phyloP scores from a whole-genome alignment of 1,139 yeast genomes.

The Kluyveromyces sp. region DNA sequence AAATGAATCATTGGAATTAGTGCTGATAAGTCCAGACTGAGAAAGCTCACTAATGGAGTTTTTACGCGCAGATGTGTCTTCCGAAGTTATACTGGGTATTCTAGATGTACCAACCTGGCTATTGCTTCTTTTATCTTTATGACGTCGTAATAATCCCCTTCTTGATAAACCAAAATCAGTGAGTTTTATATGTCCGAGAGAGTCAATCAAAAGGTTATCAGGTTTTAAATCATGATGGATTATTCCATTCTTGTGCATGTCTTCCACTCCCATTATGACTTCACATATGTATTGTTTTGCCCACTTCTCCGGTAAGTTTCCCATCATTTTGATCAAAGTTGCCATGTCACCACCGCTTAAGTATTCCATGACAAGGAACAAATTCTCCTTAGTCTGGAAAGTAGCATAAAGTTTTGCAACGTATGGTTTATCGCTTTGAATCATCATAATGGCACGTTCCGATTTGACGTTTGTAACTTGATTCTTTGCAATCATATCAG shows the following conservation, averaged over 20 bases:
- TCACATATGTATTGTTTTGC: conserved; percentile 82
- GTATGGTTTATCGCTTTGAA: conserved; percentile 88
- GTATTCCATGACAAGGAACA: conserved; percentile 94
- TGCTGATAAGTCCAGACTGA: conserved; percentile 15
- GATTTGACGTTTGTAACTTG: conserved; percentile 92
- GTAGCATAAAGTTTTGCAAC: conserved; percentile 87
- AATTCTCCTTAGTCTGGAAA: conserved; percentile 80
- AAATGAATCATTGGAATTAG: conserved; percentile 10
- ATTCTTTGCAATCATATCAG: conserved; percentile 95
- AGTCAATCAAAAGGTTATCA: conserved; percentile 82
- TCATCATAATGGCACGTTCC: conserved; percentile 95
- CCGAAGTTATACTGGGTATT: conserved; percentile 9
- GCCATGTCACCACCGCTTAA: conserved; percentile 96
- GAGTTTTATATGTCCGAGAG: conserved; percentile 78
- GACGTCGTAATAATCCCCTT: conserved; percentile 84
- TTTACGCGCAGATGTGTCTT: conserved; percentile 5
- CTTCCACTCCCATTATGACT: conserved; percentile 83
- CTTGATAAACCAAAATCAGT: conserved; percentile 94
- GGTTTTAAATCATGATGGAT: conserved; percentile 95
- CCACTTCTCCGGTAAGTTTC: conserved; percentile 82
- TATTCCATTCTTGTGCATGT: conserved; percentile 79
- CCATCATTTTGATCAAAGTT: conserved; percentile 71
- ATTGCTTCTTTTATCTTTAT: conserved; percentile 30
- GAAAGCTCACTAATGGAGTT: conserved; percentile 11
- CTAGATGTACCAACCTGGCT: conserved; percentile 14